Conservation (phyloP, 164 flowering plant genomes). For the Stephania yunnanensis region DNA sequence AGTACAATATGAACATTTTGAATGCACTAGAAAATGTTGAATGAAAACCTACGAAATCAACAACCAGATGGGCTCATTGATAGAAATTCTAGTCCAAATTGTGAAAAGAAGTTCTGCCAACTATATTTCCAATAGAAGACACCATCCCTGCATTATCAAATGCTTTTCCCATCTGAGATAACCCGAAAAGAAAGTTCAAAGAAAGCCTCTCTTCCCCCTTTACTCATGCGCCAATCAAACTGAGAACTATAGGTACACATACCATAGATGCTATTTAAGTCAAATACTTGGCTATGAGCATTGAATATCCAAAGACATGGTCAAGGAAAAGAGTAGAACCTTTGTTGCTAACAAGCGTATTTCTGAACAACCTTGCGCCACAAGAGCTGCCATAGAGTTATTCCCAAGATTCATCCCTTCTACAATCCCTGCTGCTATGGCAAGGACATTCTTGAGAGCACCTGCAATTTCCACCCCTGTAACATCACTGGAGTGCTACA, state of each 20-base stretch:
- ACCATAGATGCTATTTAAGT: background rate
- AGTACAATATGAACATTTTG: slow-evolving; percentile 7
- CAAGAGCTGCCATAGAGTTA: slow-evolving; percentile 98
- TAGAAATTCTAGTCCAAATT: background rate
- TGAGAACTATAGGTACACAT: background rate
- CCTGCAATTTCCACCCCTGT: slow-evolving; percentile 99
- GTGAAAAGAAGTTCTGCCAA: background rate
- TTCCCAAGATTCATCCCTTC: slow-evolving; percentile 93
- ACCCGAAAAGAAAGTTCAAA: background rate
- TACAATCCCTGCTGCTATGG: slow-evolving; percentile 97
- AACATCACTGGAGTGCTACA: slow-evolving; percentile 86
- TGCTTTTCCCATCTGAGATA: background rate
- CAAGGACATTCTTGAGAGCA: slow-evolving; percentile 96
- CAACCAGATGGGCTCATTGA: background rate
- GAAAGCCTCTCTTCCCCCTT: background rate
- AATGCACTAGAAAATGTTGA: background rate
- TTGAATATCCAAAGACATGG: background rate
- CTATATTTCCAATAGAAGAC: background rate
- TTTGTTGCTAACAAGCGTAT: slow-evolving; percentile 95
- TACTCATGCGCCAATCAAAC: background rate
- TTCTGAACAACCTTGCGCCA: slow-evolving; percentile 97
- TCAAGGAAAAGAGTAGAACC: slow-evolving; percentile 26
- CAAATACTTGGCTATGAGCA: background rate
- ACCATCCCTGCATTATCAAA: background rate
- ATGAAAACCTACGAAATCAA: background rate